Conservation (phyloP, 768 basidiomycete genomes). For the Boletus subparvulus region DNA sequence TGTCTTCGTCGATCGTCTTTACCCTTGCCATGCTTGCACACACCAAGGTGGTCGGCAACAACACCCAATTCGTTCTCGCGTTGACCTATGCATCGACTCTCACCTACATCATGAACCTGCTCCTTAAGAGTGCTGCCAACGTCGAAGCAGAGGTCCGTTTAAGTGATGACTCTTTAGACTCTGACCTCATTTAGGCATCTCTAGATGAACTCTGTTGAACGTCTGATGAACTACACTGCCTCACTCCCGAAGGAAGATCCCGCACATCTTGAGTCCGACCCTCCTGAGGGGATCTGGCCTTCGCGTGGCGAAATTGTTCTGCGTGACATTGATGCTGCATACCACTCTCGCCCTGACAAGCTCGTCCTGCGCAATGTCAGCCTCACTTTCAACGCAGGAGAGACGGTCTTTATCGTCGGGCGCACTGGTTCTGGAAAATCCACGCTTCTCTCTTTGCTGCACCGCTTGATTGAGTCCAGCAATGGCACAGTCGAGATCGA, state of each 20-base stretch:
- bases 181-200: background rate
- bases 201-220: constrained; percentile 31
- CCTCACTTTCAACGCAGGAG: constrained; percentile 64
- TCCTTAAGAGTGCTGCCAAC: constrained; percentile 27
- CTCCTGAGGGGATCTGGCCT: constrained; percentile 22
- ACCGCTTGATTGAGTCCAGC: constrained; percentile 75
- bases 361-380: constrained; percentile 59
- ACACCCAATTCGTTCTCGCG: constrained; percentile 26
- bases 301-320: constrained; percentile 63
- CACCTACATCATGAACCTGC: constrained; percentile 30
- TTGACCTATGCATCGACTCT: constrained; percentile 28
- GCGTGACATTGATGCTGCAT: constrained; percentile 61
- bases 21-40: constrained; percentile 28
- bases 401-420: constrained; percentile 78
- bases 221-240: constrained; percentile 27
- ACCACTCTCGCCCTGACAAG: constrained; percentile 66
- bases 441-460: constrained; percentile 60
- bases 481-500: constrained; percentile 78
- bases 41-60: constrained; percentile 23
- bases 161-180: background rate
- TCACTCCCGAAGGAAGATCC: constrained; percentile 27
- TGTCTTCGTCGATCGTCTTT: constrained; percentile 28
- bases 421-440: constrained; percentile 78
- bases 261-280: constrained; percentile 20
- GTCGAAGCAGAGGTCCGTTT: constrained; percentile 27